These are phyloP conservation scores for Oryza coarctata DNA, from an alignment of 176 grass and related monocot genomes.

Conservation along the genomic window DNA sequence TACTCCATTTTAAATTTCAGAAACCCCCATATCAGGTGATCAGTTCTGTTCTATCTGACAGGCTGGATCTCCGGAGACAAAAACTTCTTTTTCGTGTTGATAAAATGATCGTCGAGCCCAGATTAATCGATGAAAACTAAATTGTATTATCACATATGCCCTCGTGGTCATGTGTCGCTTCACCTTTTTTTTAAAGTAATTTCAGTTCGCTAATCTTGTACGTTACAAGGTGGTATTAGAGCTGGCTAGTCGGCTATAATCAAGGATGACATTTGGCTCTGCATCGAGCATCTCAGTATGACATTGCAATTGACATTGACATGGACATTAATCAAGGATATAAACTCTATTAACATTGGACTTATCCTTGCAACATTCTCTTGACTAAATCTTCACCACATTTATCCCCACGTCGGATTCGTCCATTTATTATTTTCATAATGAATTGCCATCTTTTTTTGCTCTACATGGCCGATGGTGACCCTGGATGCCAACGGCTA, in stretches of 20 bases:
- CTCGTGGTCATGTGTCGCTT: neutral
- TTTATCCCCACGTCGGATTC: slow-evolving; percentile 7
- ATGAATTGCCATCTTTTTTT: slow-evolving; percentile 9
- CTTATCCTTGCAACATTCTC: neutral
- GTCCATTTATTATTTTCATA: neutral
- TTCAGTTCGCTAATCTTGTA: neutral
- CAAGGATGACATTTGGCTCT: neutral
- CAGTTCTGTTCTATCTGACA: slow-evolving; percentile 1
- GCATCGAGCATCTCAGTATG: neutral
- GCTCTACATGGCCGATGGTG: neutral
- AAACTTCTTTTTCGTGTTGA: neutral
- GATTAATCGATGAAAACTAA: neutral
- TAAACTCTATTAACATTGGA: neutral
- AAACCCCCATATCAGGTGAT: neutral
- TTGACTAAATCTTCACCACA: neutral
- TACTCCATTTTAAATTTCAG: neutral
- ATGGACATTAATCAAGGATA: neutral
- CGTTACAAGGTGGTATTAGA: neutral
- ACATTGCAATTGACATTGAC: neutral
- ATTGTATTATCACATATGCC: neutral
- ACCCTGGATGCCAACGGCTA: neutral
- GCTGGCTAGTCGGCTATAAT: no score
- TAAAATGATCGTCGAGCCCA: neutral
- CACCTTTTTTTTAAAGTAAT: neutral
- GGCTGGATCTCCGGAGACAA: neutral